phyloP scores from a whole-genome alignment of 495 filamentous ascomycete genomes.

The Pyronema omphalodes region DNA sequence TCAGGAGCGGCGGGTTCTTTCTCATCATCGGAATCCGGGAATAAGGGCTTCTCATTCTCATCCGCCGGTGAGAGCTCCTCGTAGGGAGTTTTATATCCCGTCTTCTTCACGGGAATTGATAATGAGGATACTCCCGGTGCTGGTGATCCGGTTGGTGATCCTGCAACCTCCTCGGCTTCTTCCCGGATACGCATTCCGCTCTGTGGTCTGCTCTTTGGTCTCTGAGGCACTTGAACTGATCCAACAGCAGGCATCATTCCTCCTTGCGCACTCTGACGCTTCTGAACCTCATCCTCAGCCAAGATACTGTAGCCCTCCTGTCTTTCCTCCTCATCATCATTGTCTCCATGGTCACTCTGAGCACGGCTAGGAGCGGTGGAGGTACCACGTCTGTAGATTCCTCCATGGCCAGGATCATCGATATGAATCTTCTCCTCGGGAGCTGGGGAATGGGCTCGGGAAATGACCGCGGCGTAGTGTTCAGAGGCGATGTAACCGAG shows the following conservation, averaged over 20 bases:
- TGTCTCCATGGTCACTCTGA: constrained; percentile 33
- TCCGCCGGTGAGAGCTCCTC: constrained; percentile 39
- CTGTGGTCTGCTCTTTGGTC: constrained; percentile 45
- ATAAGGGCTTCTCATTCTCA: constrained; percentile 87
- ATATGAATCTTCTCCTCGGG: constrained; percentile 10
- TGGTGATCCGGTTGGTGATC: neutral
- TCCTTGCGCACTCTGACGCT: constrained; percentile 35
- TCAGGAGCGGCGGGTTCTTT: constrained; percentile 22
- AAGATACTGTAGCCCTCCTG: constrained; percentile 52
- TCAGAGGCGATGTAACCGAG: constrained; percentile 29
- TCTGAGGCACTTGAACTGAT: constrained; percentile 32
- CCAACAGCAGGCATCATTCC: constrained; percentile 37
- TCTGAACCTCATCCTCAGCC: constrained; percentile 77
- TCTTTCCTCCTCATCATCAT: constrained; percentile 36
- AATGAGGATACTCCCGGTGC: constrained; percentile 14
- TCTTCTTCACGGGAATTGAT: neutral
- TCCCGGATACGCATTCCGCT: constrained; percentile 54
- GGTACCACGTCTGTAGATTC: constrained; percentile 33
- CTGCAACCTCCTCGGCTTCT: constrained; percentile 15
- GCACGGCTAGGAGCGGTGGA: constrained; percentile 25
- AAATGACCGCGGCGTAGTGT: constrained; percentile 22
- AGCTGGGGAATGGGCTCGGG: constrained; percentile 4
- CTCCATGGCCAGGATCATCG: constrained; percentile 1
- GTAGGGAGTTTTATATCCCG: constrained; percentile 45
- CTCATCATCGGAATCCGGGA: constrained; percentile 56